Conservation (phyloP, 2,329 filamentous ascomycete species). For the Cladorrhinum sp. region DNA sequence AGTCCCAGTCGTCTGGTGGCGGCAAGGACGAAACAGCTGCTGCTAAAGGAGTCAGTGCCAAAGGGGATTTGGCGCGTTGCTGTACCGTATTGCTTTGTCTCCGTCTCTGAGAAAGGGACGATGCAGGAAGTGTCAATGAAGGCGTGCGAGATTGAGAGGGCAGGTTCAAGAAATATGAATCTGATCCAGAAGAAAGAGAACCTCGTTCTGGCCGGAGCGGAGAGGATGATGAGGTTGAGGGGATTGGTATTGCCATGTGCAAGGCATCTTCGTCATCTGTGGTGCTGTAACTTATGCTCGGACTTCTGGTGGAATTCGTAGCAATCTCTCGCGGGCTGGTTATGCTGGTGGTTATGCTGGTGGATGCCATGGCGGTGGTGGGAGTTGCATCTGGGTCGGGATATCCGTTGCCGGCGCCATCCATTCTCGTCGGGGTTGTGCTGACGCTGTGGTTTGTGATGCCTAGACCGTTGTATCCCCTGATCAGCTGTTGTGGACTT, state of each 20-base stretch:
- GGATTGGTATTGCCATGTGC: slow-evolving; percentile 49
- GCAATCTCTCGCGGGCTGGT: slow-evolving; percentile 24
- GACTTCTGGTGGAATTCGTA: slow-evolving; percentile 39
- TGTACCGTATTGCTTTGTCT: slow-evolving; percentile 44
- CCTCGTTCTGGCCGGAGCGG: slow-evolving; percentile 28
- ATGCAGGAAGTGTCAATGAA: not conserved
- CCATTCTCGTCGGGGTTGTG: slow-evolving; percentile 40
- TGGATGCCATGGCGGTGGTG: slow-evolving; percentile 20
- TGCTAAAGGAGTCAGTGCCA: slow-evolving; percentile 47
- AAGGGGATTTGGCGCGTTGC: slow-evolving; percentile 57
- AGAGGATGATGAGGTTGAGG: slow-evolving; percentile 21
- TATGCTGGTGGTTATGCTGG: slow-evolving; percentile 14
- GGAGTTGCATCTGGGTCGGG: slow-evolving; percentile 20
- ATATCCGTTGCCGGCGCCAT: slow-evolving; percentile 37
- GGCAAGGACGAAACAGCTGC: slow-evolving; percentile 40
- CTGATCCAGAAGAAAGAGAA: slow-evolving; percentile 55
- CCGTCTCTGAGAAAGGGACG: slow-evolving; percentile 25
- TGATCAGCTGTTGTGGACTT: slow-evolving; percentile 28
- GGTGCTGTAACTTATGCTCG: slow-evolving; percentile 63
- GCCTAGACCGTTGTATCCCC: slow-evolving; percentile 40
- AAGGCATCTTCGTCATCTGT: slow-evolving; percentile 77
- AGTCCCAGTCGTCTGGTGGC: slow-evolving; percentile 70
- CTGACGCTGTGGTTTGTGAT: slow-evolving; percentile 41
- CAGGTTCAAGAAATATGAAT: slow-evolving; percentile 54
- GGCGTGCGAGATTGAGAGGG: slow-evolving; percentile 30